Base-by-base conservation (phyloP, 805 yeast genomes). In the Candida endomychidarum region DNA sequence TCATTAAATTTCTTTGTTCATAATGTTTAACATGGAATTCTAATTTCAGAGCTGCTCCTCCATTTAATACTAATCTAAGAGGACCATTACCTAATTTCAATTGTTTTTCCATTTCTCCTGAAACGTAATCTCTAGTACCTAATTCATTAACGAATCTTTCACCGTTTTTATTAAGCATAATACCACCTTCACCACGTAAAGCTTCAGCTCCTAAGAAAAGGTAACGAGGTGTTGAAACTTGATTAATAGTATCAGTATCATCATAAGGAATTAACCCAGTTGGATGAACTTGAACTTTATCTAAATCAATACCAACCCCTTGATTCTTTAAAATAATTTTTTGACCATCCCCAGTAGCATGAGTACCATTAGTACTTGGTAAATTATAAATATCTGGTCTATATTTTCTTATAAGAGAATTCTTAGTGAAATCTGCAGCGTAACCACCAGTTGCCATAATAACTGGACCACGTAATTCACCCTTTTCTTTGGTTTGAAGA, bases 271-370 rank as follows among this genome's bases (percentile, higher is more conserved):
- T 73, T 46, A 80, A 69, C 0, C 85, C 86, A 3, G 85, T 80
- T 6, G 86, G 86, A 49, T 80, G 85, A 17, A 80, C 81, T 55
- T 80, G 86, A 31, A 80, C 78, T 52, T 79, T 76, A 40, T 80
- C 83, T 68, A 80, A 61, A 54, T 80, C 85, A 40, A 80, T 68
- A n/a, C 78, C 75, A 25, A 67, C 58, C 8, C 80, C 85, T 6
- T 77, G 70, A 40, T 74, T 63, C 34, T 65, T 65, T 58, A 74
- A 61, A 48, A 77, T 65, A 46, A 79, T 67, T 46, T 75, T 75
- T 42, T 77, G 80, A 3, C 84, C 83, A 52, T 80, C 84, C 3
- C 83, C 81, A 8, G 82, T 76, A 10, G 82, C 81, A 46, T 77
- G 81, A 22, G 65, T 70, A 8, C 83, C 81, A 51, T 80, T 80